phyloP scores from a whole-genome alignment of 2,329 filamentous ascomycete genomes.

The Hypoxylon sp. region DNA sequence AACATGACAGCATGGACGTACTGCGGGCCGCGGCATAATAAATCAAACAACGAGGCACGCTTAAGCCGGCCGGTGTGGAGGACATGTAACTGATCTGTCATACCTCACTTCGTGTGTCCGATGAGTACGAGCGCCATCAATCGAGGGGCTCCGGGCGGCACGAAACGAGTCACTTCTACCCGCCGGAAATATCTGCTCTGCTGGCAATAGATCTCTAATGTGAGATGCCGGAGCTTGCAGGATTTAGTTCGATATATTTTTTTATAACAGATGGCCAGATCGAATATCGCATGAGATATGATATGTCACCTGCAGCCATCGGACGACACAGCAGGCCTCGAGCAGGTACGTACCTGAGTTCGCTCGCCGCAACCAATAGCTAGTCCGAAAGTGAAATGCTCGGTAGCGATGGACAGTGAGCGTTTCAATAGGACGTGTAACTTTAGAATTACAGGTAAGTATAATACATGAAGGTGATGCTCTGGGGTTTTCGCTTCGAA shows the following conservation, averaged over 20 bases:
- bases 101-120: neutral
- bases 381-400: neutral
- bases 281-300: constrained; percentile 24
- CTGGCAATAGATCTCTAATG: neutral
- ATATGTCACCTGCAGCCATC: constrained; percentile 20
- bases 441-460: neutral
- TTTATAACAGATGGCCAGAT: constrained; percentile 8
- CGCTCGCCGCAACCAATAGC: neutral
- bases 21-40: neutral
- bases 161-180: constrained; percentile 8
- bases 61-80: neutral
- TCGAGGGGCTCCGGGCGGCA: constrained; percentile 1
- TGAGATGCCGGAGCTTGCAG: neutral
- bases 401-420: neutral
- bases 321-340: neutral
- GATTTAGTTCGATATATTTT: neutral
- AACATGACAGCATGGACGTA: neutral
- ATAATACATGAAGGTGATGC: neutral
- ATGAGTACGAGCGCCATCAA: neutral
- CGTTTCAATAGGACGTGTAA: neutral
- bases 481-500: neutral
- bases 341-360: neutral
- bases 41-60: constrained; percentile 1
- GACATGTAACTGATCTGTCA: constrained; percentile 5
- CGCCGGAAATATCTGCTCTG: neutral